Conservation (phyloP, 129 eudicot species). For the Apium graveolens region DNA sequence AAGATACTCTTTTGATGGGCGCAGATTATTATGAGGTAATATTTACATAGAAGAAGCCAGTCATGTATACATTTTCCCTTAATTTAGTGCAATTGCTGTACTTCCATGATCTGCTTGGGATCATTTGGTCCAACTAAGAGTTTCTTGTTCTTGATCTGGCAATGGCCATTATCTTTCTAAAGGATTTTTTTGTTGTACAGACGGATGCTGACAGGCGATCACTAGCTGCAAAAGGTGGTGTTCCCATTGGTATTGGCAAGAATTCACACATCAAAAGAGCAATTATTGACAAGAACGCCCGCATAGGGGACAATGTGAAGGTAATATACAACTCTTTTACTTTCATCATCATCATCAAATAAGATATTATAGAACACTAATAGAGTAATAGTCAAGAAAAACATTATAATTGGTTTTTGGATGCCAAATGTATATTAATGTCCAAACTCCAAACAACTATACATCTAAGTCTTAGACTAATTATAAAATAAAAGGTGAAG, state of each 20-base stretch:
- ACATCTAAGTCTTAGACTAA: neutral
- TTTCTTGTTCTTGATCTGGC: neutral
- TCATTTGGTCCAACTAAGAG: neutral
- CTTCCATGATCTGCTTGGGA: neutral
- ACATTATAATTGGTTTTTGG: neutral
- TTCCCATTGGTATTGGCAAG: slow-evolving; percentile 85
- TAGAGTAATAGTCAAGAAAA: too few relatives aligned
- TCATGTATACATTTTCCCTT: too few relatives aligned
- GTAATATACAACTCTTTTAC: slow-evolving; percentile 18
- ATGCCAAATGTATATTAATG: neutral
- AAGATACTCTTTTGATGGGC: slow-evolving; percentile 86
- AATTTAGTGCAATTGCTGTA: too few relatives aligned
- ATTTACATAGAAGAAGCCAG: neutral
- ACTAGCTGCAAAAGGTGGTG: slow-evolving; percentile 79
- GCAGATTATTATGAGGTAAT: slow-evolving; percentile 97
- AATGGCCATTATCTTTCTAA: neutral
- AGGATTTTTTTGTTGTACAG: slow-evolving; percentile 26
- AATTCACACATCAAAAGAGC: slow-evolving; percentile 86
- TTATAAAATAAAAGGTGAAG: neutral
- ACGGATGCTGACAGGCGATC: slow-evolving; percentile 82
- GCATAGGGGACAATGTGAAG: slow-evolving; percentile 91
- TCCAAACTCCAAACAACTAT: neutral
- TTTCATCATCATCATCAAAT: neutral
- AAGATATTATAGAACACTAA: neutral
- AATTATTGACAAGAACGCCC: slow-evolving; percentile 88